Conservation (phyloP, 2,329 filamentous ascomycete genomes). For the Exophiala spinifera region DNA sequence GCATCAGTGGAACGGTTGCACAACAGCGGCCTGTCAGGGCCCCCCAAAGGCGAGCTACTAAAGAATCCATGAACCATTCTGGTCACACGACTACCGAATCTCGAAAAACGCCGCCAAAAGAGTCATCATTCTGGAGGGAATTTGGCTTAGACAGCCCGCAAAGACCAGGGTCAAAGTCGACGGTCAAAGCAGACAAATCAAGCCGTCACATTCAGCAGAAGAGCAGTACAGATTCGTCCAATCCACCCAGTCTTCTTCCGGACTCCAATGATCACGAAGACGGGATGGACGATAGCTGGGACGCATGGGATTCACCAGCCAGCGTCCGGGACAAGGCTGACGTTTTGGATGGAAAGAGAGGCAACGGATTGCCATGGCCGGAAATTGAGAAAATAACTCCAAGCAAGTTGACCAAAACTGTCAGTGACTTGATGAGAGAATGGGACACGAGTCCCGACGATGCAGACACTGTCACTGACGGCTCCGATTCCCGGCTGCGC, state of each 20-base stretch:
- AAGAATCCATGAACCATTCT: constrained; percentile 38
- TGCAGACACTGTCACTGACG: neutral
- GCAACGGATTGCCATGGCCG: constrained; percentile 55
- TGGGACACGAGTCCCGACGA: constrained; percentile 59
- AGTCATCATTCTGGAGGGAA: constrained; percentile 50
- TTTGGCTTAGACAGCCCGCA: constrained; percentile 49
- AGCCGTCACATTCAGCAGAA: constrained; percentile 19
- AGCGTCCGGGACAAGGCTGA: constrained; percentile 1
- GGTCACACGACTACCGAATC: neutral
- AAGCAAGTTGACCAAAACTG: constrained; percentile 74
- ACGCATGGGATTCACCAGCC: constrained; percentile 53
- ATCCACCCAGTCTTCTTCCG: constrained; percentile 25
- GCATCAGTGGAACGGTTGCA: constrained; percentile 52
- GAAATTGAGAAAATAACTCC: constrained; percentile 70
- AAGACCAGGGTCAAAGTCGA: constrained; percentile 31
- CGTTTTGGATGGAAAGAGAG: neutral
- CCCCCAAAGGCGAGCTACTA: constrained; percentile 38
- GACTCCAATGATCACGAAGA: constrained; percentile 38
- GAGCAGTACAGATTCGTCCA: constrained; percentile 23
- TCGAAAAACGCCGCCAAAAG: constrained; percentile 34
- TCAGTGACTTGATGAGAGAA: constrained; percentile 82
- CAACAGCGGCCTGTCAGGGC: constrained; percentile 33
- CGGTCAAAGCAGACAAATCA: constrained; percentile 27
- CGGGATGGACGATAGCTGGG: constrained; percentile 50
- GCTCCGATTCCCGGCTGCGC: neutral